phyloP scores from a whole-genome alignment of 73 alveolate species.

The Uronychia setigera region DNA sequence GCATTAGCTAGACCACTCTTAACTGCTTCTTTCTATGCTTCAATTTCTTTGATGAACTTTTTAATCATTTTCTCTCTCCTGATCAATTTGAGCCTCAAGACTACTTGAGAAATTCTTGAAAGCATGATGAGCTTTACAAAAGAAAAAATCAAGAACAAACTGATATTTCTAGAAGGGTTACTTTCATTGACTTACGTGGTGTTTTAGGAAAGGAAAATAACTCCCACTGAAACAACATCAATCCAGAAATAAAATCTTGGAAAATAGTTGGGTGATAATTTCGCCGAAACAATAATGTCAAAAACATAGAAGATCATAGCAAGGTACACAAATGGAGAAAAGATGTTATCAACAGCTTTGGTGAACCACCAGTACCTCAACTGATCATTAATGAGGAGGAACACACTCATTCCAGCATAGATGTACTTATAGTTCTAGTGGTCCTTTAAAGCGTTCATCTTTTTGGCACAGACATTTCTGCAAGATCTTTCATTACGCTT shows the following conservation, averaged over 20 bases:
- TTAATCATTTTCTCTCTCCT: background rate
- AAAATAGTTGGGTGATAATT: background rate
- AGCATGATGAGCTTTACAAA: background rate
- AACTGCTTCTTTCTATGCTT: background rate
- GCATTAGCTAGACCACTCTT: too few species aligned
- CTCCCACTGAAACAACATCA: background rate
- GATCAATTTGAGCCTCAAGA: background rate
- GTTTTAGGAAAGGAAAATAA: background rate
- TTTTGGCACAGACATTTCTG: background rate
- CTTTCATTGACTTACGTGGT: background rate
- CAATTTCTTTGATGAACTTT: background rate
- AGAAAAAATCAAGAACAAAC: background rate
- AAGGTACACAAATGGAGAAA: background rate
- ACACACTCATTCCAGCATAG: background rate
- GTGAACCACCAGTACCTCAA: background rate
- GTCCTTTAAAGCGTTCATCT: background rate
- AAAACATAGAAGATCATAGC: background rate
- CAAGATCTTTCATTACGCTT: background rate
- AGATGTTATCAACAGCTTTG: background rate
- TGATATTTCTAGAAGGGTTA: background rate
- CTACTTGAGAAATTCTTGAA: background rate
- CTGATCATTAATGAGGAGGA: background rate
- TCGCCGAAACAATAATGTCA: background rate
- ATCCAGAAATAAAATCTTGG: background rate
- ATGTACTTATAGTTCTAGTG: background rate